Percentiles rank a stretch among this genome's conserved stretches.
phyloP scores from a whole-genome alignment of 2,329 filamentous ascomycete species.

The Aspergillus alliaceus region DNA sequence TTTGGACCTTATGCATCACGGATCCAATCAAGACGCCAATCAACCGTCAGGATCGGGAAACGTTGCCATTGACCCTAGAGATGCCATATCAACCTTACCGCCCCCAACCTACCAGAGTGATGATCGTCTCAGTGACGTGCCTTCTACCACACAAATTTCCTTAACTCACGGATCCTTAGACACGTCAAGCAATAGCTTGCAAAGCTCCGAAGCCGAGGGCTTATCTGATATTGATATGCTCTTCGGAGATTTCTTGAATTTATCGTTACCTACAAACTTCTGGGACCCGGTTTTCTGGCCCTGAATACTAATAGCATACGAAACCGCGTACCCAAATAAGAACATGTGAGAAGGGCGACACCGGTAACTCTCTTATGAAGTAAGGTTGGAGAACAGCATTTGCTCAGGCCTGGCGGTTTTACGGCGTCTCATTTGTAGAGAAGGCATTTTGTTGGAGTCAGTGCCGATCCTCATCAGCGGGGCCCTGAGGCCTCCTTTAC shows the following conservation, averaged over 20 bases:
- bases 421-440: conserved; percentile 3
- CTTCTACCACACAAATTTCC: neutral
- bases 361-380: neutral
- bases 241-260: conserved; percentile 37
- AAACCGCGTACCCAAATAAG: neutral
- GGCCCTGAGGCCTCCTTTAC: neutral
- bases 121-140: neutral
- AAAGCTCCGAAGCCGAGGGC: conserved; percentile 39
- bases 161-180: conserved; percentile 32
- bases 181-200: conserved; percentile 47
- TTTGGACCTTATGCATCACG: conserved; percentile 2
- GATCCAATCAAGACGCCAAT: conserved; percentile 16
- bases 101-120: neutral
- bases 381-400: no score
- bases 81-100: neutral
- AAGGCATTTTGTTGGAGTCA: neutral
- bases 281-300: conserved; percentile 36
- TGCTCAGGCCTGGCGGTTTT: neutral
- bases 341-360: neutral
- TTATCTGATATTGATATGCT: conserved; percentile 37
- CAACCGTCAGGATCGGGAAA: neutral
- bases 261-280: conserved; percentile 37
- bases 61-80: neutral
- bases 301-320: conserved; percentile 2
- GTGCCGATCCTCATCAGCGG: conserved; percentile 1